phyloP scores from a whole-genome alignment of 2,329 filamentous ascomycete genomes.

The Basipetospora sp. region DNA sequence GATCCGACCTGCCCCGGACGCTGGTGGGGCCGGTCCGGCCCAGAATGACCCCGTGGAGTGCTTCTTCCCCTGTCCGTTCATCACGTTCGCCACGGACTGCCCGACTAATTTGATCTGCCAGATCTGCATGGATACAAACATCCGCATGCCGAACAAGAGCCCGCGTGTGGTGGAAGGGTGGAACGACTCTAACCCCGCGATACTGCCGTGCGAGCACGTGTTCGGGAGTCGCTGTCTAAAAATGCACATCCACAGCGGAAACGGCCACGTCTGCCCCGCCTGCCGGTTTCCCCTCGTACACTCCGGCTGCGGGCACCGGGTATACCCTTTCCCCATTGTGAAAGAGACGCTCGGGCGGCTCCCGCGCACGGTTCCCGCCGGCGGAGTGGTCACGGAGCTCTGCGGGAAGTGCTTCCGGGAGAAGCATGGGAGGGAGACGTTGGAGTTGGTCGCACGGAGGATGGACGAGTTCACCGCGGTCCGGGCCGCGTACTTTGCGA shows the following conservation, averaged over 20 bases:
- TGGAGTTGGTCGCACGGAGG: too few relatives aligned
- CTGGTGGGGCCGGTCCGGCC: too few relatives aligned
- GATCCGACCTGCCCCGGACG: too few relatives aligned
- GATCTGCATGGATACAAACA: slow-evolving; percentile 13
- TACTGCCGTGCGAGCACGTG: slow-evolving; percentile 23
- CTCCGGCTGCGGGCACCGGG: not conserved
- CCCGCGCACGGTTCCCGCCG: not conserved
- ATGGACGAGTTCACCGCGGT: too few relatives aligned
- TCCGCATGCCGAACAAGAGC: too few relatives aligned
- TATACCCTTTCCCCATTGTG: not conserved
- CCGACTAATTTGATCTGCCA: slow-evolving; percentile 13
- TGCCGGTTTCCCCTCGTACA: not conserved
- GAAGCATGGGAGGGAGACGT: too few relatives aligned
- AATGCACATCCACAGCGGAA: too few relatives aligned
- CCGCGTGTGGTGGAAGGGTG: too few relatives aligned
- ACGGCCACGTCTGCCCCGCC: not conserved
- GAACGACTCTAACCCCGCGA: slow-evolving; percentile 12
- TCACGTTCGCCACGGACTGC: slow-evolving; percentile 16
- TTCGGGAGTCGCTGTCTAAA: slow-evolving; percentile 18
- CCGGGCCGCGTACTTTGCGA: too few relatives aligned
- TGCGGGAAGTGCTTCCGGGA: not conserved
- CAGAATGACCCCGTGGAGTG: too few relatives aligned
- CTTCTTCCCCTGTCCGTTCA: slow-evolving; percentile 15
- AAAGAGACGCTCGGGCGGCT: not conserved
- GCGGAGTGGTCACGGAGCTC: not conserved